phyloP scores from a whole-genome alignment of 2,329 filamentous ascomycete species.

The Corynespora cassiicola region DNA sequence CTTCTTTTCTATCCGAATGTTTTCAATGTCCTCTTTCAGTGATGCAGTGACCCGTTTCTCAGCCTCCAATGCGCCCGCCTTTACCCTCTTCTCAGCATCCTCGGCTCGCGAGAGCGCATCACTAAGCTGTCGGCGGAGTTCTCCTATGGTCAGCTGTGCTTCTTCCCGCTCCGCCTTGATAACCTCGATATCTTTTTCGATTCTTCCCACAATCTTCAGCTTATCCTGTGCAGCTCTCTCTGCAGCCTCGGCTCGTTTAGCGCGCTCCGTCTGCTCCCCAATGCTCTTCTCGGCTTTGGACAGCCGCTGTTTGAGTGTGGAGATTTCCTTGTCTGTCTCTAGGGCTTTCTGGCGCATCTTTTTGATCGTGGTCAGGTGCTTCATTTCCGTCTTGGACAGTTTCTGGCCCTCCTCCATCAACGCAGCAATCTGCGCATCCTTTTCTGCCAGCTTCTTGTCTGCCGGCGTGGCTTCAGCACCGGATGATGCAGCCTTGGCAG shows the following conservation, averaged over 20 bases:
- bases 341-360: slow-evolving; percentile 67
- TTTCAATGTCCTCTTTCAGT: slow-evolving; percentile 70
- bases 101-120: slow-evolving; percentile 72
- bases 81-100: slow-evolving; percentile 69
- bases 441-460: slow-evolving; percentile 84
- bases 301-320: slow-evolving; percentile 64
- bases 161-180: slow-evolving; percentile 69
- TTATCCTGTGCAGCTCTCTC: slow-evolving; percentile 64
- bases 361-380: slow-evolving; percentile 82
- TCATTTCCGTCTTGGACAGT: slow-evolving; percentile 84
- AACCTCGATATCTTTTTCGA: slow-evolving; percentile 64
- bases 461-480: slow-evolving; percentile 35
- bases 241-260: slow-evolving; percentile 65
- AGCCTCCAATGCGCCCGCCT: slow-evolving; percentile 71
- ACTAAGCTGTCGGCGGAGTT: slow-evolving; percentile 73
- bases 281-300: slow-evolving; percentile 70
- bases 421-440: slow-evolving; percentile 86
- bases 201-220: slow-evolving; percentile 57
- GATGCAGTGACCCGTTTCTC: slow-evolving; percentile 65
- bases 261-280: slow-evolving; percentile 66
- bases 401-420: slow-evolving; percentile 93
- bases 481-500: slow-evolving; percentile 71
- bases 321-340: slow-evolving; percentile 60
- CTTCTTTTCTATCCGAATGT: slow-evolving; percentile 76
- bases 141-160: slow-evolving; percentile 70